Base-by-base conservation (phyloP, 768 basidiomycete genomes). In the Phaffia australis region DNA sequence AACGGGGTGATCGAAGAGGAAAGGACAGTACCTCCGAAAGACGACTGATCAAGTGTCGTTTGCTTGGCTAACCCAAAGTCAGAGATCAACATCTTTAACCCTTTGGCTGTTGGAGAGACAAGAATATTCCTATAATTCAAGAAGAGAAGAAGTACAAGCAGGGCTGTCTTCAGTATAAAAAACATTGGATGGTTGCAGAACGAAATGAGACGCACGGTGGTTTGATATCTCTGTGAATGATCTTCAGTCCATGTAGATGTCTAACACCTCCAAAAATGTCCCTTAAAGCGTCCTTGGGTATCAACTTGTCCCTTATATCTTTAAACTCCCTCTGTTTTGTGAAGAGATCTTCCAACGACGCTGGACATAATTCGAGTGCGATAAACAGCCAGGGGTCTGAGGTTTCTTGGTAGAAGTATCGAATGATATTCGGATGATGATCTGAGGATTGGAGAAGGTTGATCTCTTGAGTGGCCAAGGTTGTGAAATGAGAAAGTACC, bases 141-240 rank as follows among this genome's bases (percentile, higher is more conserved):
- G 8, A 56, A 23, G 16, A 60, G 50, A 60, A n/a, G 49, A 52
- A 3, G 42, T 18, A 42, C 23, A 23, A 18, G 29, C 3, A 18
- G 7, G 50, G 29, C 18, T n/a, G 18, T 9, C 23, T 2, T 18
- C 25, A 3, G 55, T 32, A 25, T 14, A 19, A 32, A 42, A 7
- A 25, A 46, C 9, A 9, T 27, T 29, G 1, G 1, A 7, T 30
- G 5, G 35, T n/a, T 23, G 1, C 46, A 21, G 19, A 25, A 49
- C 14, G n/a, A 47, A 15, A 25, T 18, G 23, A n/a, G n/a, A 74
- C 76, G 68, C 35, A 77, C 76, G 93, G 94, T 5, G 94, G 94
- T 73, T 99, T 99, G 77, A 99, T 95, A 75, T 98, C 94, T 42
- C 94, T 84, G 78, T 98, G 94, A n/a, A 97, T 84, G 66, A 98